Conservation (phyloP, 805 yeast genomes). For the Nakazawaea sp. region DNA sequence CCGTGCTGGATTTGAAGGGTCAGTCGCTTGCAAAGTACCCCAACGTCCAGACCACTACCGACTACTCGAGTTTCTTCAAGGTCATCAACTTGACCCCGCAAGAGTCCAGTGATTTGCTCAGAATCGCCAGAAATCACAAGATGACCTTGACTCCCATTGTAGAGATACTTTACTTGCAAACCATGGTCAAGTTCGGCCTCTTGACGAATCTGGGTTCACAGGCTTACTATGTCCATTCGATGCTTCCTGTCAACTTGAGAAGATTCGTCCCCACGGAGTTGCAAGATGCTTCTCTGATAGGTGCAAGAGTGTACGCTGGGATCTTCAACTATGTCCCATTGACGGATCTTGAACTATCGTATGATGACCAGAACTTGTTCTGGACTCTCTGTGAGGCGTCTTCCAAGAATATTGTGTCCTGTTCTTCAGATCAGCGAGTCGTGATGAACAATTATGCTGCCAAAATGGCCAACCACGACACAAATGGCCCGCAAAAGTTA, state of each 20-base stretch:
- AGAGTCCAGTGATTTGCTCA: background rate
- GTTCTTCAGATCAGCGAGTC: slow-evolving; percentile 1
- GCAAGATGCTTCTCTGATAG: background rate
- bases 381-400: slow-evolving; percentile 3
- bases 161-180: background rate
- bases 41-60: background rate
- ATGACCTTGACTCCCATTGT: slow-evolving; percentile 9
- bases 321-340: slow-evolving; percentile 4
- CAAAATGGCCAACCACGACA: background rate
- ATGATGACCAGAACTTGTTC: slow-evolving; percentile 2
- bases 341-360: slow-evolving; percentile 1
- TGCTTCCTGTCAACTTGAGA: slow-evolving; percentile 8
- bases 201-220: background rate
- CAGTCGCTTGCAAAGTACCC: slow-evolving; percentile 2
- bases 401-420: background rate
- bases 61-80: background rate
- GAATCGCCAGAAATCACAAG: background rate
- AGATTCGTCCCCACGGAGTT: slow-evolving; percentile 1
- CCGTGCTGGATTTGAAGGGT: slow-evolving; percentile 1
- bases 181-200: background rate
- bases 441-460: slow-evolving; percentile 1
- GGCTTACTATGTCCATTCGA: slow-evolving; percentile 7
- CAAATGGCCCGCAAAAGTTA: background rate
- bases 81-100: slow-evolving; percentile 1
- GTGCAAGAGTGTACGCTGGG: slow-evolving; percentile 6